Evolutionary conservation across 1,139 yeast genomes (phyloP).

Genomic region (Casaregolazyma suthepensis): DNA sequence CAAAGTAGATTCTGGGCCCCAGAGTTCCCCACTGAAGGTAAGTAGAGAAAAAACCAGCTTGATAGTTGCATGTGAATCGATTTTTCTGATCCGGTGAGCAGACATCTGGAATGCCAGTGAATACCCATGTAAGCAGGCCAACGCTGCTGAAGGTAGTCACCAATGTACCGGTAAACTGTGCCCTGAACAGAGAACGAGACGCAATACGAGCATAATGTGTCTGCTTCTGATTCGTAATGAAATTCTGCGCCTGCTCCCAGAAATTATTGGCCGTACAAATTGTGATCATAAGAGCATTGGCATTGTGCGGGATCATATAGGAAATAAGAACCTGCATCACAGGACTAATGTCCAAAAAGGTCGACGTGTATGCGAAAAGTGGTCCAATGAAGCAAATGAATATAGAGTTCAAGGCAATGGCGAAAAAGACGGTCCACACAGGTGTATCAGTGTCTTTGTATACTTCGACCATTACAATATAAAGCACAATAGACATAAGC

Average conservation of each 20-base stretch:
- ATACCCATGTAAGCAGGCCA: constrained; percentile 44
- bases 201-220: constrained; percentile 52
- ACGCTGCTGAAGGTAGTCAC: constrained; percentile 36
- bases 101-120: constrained; percentile 23
- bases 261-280: constrained; percentile 54
- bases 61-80: constrained; percentile 30
- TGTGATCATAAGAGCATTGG: constrained; percentile 49
- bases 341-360: constrained; percentile 47
- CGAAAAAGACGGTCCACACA: constrained; percentile 50
- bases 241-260: constrained; percentile 38
- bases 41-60: constrained; percentile 42
- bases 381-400: constrained; percentile 48
- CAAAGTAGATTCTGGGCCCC: constrained; percentile 51
- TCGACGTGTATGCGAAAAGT: constrained; percentile 48
- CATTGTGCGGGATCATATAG: constrained; percentile 56
- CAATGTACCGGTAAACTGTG: constrained; percentile 40
- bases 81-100: constrained; percentile 31
- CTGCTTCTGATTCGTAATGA: constrained; percentile 55
- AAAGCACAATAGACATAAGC: constrained; percentile 42
- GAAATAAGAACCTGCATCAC: constrained; percentile 52
- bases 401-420: constrained; percentile 46
- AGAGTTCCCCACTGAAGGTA: constrained; percentile 56
- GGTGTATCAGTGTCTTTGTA: constrained; percentile 35
- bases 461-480: constrained; percentile 38
- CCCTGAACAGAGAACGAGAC: constrained; percentile 50